Evolutionary conservation across 495 filamentous ascomycete genomes (phyloP).

Genomic region (Trichoderma virens): DNA sequence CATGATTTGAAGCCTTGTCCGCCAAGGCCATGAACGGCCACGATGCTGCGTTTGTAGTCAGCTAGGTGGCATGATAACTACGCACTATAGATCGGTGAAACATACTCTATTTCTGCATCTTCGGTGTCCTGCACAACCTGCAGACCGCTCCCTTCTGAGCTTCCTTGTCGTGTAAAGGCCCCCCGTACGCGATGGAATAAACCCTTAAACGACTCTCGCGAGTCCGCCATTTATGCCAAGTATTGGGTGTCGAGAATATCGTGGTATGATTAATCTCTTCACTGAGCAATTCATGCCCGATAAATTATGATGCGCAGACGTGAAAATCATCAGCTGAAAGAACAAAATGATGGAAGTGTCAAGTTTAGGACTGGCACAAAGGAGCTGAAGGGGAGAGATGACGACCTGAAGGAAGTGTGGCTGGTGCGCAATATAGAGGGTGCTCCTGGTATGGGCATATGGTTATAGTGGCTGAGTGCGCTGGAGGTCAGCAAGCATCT

Average conservation of each 20-base stretch:
- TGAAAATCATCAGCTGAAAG: neutral
- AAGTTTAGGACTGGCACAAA: neutral
- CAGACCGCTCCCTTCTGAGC: constrained; percentile 3
- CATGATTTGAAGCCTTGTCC: constrained; percentile 12
- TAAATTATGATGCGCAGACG: neutral
- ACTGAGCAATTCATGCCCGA: neutral
- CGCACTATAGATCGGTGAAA: neutral
- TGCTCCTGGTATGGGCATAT: neutral
- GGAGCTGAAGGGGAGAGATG: neutral
- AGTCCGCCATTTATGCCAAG: neutral
- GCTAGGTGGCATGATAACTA: constrained; percentile 40
- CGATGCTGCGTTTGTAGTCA: constrained; percentile 11
- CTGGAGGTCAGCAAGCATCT: too few relatives aligned
- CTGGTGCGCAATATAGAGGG: neutral
- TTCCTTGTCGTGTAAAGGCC: neutral
- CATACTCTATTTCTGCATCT: constrained; percentile 7
- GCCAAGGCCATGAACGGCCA: constrained; percentile 15
- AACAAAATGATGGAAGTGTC: neutral
- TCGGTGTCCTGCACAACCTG: neutral
- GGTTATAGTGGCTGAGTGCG: neutral
- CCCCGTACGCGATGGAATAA: constrained; percentile 6
- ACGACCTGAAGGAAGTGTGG: neutral
- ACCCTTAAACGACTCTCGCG: neutral
- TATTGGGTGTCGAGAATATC: neutral
- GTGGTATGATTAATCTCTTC: neutral